A percentile compares a stretch with the other conserved stretches of the same genome.
These are phyloP conservation scores for Termitomyces sp. DNA, from an alignment of 768 basidiomycete genomes.

Conservation along the genomic window DNA sequence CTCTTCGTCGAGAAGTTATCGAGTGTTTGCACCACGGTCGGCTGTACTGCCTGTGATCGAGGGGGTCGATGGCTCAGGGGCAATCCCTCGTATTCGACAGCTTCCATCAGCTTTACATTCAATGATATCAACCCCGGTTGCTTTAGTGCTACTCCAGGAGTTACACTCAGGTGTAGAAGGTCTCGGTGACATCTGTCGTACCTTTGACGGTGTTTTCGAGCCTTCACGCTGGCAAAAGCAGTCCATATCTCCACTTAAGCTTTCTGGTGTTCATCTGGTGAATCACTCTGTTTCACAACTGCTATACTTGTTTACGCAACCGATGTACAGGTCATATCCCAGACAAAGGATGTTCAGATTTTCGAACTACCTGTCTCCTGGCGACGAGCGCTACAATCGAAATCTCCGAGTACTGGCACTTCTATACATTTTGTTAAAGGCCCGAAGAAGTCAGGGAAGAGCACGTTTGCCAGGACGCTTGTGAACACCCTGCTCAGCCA, in stretches of 20 bases:
- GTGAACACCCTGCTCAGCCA: constrained; percentile 62
- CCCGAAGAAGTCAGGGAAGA: constrained; percentile 86
- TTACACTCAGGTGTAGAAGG: constrained; percentile 61
- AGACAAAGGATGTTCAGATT: constrained; percentile 34
- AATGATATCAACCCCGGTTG: constrained; percentile 16
- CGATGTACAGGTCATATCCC: constrained; percentile 27
- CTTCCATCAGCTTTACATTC: constrained; percentile 17
- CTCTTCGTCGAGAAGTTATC: constrained; percentile 38
- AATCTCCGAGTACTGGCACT: constrained; percentile 10
- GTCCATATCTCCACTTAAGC: constrained; percentile 32
- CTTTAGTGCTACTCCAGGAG: constrained; percentile 56
- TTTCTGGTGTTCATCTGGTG: constrained; percentile 51
- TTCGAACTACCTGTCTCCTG: constrained; percentile 37
- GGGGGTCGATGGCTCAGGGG: constrained; percentile 14
- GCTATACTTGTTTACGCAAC: background rate
- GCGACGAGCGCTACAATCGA: constrained; percentile 28
- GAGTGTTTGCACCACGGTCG: constrained; percentile 73
- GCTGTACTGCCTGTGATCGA: constrained; percentile 65
- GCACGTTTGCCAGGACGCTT: constrained; percentile 75
- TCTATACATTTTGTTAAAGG: constrained; percentile 72
- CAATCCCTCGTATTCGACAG: constrained; percentile 10
- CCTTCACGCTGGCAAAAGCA: constrained; percentile 41
- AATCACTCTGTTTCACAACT: constrained; percentile 11
- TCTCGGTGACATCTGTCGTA: constrained; percentile 57
- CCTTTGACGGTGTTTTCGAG: constrained; percentile 62